Base-by-base conservation (phyloP, 257 asterid genomes). In the Ophiorrhiza pumila region DNA sequence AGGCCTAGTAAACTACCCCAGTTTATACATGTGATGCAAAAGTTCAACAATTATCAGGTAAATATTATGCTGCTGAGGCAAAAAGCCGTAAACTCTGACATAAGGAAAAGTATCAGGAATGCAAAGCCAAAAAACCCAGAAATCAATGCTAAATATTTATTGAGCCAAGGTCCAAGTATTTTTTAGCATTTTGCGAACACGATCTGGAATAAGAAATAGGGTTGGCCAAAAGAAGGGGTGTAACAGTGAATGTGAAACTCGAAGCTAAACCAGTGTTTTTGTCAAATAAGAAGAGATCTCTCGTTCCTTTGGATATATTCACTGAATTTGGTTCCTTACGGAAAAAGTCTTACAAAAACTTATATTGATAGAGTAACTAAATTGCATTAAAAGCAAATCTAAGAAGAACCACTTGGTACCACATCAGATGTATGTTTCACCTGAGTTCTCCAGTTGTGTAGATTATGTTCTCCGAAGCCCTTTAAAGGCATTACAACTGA, bases 401-500 rank as follows among this genome's bases (percentile, higher is more conserved):
- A 73, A 73, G 6, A 46, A 37, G 35, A 32, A 45, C n/a, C 17
- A 31, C 29, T 32, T 6, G 41, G 20, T 25, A 47, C 57, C 42
- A n/a, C 29, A 43, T 5, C 47, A 56, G 41, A 37, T 68, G 52
- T 31, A 57, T 69, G 71, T 12, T 73, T 84, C 76, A 92, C 99
- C 98, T 95, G 99, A 75, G 84, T 84, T 81, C 96, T 92, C 99
- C 99, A 95, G 83, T 95, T 95, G 79, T 92, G 99, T 22, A 95
- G 86, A 85, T 95, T 95, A 80, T 95, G 97, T 78, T 95, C 99
- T 74, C 99, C 98, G 58, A 89, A 95, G 45, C 99, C 99, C 86
- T 95, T 95, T 80, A 95, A 79, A 64, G 99, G 99, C 99, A 95
- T 88, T 74, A 95, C 96, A 59, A 95, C 96, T 66, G 99, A 78